These are phyloP conservation scores for Suillus brevipes DNA, from an alignment of 768 basidiomycete species.

Conservation along the genomic window DNA sequence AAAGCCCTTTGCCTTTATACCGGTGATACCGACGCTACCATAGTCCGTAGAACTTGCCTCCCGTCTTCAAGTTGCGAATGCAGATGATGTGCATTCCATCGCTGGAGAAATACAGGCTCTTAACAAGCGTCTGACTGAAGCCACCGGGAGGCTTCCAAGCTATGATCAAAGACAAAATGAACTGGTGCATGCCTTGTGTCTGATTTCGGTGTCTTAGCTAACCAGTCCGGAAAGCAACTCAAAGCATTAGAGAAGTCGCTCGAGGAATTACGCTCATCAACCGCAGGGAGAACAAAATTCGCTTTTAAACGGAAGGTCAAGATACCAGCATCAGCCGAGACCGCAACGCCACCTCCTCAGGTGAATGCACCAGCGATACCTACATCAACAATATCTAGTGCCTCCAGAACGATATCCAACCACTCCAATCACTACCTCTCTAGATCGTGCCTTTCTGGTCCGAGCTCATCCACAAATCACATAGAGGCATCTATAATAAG, in stretches of 20 bases:
- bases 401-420: conserved; percentile 42
- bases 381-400: conserved; percentile 16
- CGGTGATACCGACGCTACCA: conserved; percentile 15
- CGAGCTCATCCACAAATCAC: conserved; percentile 36
- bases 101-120: conserved; percentile 55
- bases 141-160: conserved; percentile 60
- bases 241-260: conserved; percentile 58
- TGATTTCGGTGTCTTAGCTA: conserved; percentile 3
- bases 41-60: conserved; percentile 46
- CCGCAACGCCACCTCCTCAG: conserved; percentile 2
- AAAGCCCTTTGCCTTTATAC: conserved; percentile 7
- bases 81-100: conserved; percentile 44
- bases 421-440: conserved; percentile 50
- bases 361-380: background rate
- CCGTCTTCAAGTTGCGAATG: conserved; percentile 41
- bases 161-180: conserved; percentile 78
- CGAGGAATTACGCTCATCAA: conserved; percentile 48
- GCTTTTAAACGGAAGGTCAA: conserved; percentile 56
- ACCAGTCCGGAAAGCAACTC: conserved; percentile 54
- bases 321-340: conserved; percentile 16
- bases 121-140: conserved; percentile 62
- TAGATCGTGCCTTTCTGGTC: conserved; percentile 30
- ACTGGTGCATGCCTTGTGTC: conserved; percentile 44
- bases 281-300: conserved; percentile 60
- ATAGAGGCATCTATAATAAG: conserved; percentile 67